Percentiles rank a stretch among this genome's conserved stretches.
These are phyloP conservation scores for Cyanidium caldarium DNA, from an alignment of 23 red algal genomes.

Conservation along the genomic window DNA sequence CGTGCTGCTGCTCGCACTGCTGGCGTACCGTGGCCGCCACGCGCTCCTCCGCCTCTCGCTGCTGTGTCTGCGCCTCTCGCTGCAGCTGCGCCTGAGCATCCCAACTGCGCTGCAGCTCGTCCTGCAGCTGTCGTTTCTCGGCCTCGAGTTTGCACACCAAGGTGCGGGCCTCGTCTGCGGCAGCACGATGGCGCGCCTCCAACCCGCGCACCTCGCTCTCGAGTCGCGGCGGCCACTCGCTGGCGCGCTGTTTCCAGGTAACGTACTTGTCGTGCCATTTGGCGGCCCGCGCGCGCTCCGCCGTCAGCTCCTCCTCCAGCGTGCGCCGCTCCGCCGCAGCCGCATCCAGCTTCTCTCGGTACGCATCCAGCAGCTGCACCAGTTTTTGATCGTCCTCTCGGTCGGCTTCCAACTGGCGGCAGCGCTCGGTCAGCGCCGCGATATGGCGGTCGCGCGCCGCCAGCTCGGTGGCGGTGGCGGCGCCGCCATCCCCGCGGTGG, in stretches of 20 bases:
- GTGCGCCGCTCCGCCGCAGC: not conserved
- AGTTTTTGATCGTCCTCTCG: not conserved
- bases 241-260: not conserved
- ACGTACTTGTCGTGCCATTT: not conserved
- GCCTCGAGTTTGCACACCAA: not conserved
- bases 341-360: conserved; percentile 3
- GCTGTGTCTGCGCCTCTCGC: not conserved
- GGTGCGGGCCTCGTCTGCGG: not conserved
- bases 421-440: not conserved
- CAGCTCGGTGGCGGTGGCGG: no score
- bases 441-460: not conserved
- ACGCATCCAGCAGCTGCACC: not conserved
- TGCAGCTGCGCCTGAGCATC: not conserved
- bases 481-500: no score
- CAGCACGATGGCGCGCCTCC: not conserved
- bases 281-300: not conserved
- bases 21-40: not conserved
- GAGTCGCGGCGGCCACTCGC: not conserved
- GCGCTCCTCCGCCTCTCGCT: not conserved
- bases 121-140: conserved; percentile 2
- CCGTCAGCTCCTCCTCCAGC: not conserved
- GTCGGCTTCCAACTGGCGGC: not conserved
- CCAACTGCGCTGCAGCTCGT: not conserved
- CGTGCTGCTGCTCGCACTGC: not conserved
- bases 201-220: not conserved